phyloP scores from a whole-genome alignment of 2,329 filamentous ascomycete genomes.

The Fusarium globosum region DNA sequence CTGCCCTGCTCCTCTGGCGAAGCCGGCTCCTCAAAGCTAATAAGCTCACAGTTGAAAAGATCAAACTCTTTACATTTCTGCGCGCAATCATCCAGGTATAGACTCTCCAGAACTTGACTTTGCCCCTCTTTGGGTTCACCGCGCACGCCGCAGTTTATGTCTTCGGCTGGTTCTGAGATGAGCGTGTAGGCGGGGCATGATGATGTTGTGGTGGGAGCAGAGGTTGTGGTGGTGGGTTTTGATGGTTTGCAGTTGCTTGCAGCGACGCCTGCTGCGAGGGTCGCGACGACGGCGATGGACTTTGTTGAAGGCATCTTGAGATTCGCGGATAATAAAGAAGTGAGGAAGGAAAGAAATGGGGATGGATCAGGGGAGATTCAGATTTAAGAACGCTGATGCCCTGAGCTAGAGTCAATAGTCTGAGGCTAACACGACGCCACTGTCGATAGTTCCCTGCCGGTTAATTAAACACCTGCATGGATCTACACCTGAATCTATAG shows the following conservation, averaged over 20 bases:
- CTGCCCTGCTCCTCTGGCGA: background rate
- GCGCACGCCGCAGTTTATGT: background rate
- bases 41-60: background rate
- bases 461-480: background rate
- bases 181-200: background rate
- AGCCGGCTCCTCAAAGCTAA: background rate
- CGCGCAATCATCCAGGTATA: background rate
- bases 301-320: slow-evolving; percentile 22
- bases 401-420: background rate
- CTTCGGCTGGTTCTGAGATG: background rate
- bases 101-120: background rate
- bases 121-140: background rate
- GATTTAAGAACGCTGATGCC: background rate
- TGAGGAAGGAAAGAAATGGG: background rate
- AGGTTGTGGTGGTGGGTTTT: background rate
- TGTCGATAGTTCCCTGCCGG: background rate
- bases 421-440: background rate
- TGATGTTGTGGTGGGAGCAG: background rate
- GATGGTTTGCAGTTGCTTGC: background rate
- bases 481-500: background rate
- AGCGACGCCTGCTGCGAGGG: slow-evolving; percentile 11
- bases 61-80: background rate
- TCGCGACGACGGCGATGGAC: slow-evolving; percentile 8
- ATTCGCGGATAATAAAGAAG: background rate
- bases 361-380: background rate